Conservation (phyloP, 75 land plant genomes). For the Selaginella tamariscina region DNA sequence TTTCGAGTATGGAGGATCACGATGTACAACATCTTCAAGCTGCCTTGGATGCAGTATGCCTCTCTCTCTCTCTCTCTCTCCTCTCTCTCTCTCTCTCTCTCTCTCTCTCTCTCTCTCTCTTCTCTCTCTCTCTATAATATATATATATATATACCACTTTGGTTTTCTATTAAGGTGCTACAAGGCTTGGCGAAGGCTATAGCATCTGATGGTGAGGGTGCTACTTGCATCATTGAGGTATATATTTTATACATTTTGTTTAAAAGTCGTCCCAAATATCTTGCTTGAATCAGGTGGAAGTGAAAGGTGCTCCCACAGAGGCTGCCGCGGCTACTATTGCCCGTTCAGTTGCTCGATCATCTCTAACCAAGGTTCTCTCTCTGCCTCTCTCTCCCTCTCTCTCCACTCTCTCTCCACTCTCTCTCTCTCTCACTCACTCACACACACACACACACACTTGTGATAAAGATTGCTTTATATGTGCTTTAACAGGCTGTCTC, state of each 20-base stretch:
- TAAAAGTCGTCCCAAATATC: no score
- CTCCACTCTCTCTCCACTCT: no score
- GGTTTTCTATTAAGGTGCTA: slow-evolving; percentile 46
- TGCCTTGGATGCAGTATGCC: slow-evolving; percentile 78
- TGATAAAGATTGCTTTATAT: no score
- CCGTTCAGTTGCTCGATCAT: slow-evolving; percentile 87
- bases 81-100: no score
- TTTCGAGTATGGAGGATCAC: slow-evolving; percentile 38
- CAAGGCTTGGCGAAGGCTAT: slow-evolving; percentile 95
- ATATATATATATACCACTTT: background rate
- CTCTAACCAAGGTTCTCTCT: slow-evolving; percentile 55
- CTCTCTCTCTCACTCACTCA: no score
- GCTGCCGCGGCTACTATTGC: slow-evolving; percentile 71
- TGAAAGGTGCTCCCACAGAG: slow-evolving; percentile 60
- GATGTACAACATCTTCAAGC: slow-evolving; percentile 76
- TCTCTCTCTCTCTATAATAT: background rate
- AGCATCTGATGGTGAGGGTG: slow-evolving; percentile 99
- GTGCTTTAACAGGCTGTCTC: no score
- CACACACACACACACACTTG: no score
- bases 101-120: no score
- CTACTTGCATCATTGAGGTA: slow-evolving; percentile 93
- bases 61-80: background rate
- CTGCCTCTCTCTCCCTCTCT: background rate
- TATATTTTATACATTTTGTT: slow-evolving; percentile 7
- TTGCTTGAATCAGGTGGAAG: slow-evolving; percentile 47